Percentiles rank a stretch among this genome's conserved stretches.
phyloP scores from a whole-genome alignment of 805 yeast genomes.

The Hanseniaspora nectarophila region DNA sequence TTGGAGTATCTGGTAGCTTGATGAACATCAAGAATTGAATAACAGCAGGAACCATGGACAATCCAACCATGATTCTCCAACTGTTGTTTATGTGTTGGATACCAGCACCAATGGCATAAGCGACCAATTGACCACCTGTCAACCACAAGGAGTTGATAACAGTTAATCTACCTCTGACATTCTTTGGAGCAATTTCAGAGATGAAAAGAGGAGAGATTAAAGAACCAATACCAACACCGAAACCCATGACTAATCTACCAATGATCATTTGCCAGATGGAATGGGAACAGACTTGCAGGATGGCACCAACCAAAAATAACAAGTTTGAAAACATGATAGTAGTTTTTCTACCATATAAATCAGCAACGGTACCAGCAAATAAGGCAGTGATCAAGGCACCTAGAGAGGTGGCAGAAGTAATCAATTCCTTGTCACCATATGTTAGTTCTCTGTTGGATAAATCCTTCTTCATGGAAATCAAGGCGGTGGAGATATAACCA shows the following conservation, averaged over 20 bases:
- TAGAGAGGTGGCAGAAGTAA: slow-evolving; percentile 87
- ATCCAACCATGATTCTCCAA: slow-evolving; percentile 86
- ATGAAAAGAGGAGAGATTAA: slow-evolving; percentile 88
- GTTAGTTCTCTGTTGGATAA: slow-evolving; percentile 48
- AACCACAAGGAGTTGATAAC: slow-evolving; percentile 79
- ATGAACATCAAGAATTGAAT: slow-evolving; percentile 63
- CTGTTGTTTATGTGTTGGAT: slow-evolving; percentile 62
- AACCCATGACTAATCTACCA: slow-evolving; percentile 88
- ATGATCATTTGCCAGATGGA: slow-evolving; percentile 82
- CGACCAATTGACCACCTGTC: slow-evolving; percentile 90
- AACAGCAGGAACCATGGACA: slow-evolving; percentile 78
- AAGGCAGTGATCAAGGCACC: slow-evolving; percentile 80
- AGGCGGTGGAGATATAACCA: slow-evolving; percentile 88
- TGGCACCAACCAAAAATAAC: slow-evolving; percentile 73
- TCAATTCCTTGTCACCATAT: slow-evolving; percentile 72
- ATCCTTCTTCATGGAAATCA: slow-evolving; percentile 74
- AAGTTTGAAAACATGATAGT: slow-evolving; percentile 73
- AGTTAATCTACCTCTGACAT: slow-evolving; percentile 82
- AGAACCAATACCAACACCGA: slow-evolving; percentile 93
- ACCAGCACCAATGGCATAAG: slow-evolving; percentile 90
- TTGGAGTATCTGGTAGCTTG: slow-evolving; percentile 92
- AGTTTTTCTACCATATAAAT: slow-evolving; percentile 71
- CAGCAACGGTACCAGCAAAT: slow-evolving; percentile 72
- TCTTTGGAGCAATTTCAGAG: slow-evolving; percentile 82
- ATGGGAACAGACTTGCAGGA: slow-evolving; percentile 68